Percentiles rank a stretch among this genome's conserved stretches.
These are phyloP conservation scores for Hanseniaspora occidentalis DNA, from an alignment of 805 yeast genomes.

Conservation along the genomic window DNA sequence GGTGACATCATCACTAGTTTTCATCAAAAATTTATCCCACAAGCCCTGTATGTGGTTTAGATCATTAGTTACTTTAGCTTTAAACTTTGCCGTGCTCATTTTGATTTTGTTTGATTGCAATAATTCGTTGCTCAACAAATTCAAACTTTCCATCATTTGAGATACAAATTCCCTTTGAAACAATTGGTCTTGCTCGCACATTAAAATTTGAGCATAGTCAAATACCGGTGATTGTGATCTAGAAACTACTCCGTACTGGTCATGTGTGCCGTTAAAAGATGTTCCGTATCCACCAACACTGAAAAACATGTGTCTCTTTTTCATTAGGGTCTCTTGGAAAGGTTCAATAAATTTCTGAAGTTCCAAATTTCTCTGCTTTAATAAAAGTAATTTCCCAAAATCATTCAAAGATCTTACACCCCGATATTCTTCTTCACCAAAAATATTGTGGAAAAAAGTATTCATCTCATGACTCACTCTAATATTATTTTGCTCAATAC, in stretches of 20 bases:
- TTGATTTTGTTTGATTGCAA: too few relatives aligned
- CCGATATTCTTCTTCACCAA: too few relatives aligned
- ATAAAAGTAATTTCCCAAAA: background rate
- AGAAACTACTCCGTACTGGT: background rate
- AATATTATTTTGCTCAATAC: too few relatives aligned
- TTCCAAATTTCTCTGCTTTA: background rate
- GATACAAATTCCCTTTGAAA: background rate
- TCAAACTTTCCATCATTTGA: background rate
- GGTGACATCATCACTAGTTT: too few relatives aligned
- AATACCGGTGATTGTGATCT: background rate
- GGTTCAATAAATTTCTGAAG: background rate
- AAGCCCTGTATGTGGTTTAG: too few relatives aligned
- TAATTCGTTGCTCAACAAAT: background rate
- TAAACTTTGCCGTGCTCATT: too few relatives aligned
- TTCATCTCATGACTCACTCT: background rate
- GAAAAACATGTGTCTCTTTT: background rate
- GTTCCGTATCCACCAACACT: background rate
- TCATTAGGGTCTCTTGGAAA: background rate
- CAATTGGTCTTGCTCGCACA: background rate
- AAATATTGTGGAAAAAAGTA: background rate
- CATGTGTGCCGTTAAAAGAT: background rate
- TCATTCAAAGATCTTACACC: too few relatives aligned
- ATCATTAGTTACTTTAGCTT: too few relatives aligned
- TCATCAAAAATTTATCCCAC: too few relatives aligned
- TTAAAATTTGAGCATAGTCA: background rate